phyloP scores from a whole-genome alignment of 495 filamentous ascomycete genomes.

The Annulohypoxylon moriforme region DNA sequence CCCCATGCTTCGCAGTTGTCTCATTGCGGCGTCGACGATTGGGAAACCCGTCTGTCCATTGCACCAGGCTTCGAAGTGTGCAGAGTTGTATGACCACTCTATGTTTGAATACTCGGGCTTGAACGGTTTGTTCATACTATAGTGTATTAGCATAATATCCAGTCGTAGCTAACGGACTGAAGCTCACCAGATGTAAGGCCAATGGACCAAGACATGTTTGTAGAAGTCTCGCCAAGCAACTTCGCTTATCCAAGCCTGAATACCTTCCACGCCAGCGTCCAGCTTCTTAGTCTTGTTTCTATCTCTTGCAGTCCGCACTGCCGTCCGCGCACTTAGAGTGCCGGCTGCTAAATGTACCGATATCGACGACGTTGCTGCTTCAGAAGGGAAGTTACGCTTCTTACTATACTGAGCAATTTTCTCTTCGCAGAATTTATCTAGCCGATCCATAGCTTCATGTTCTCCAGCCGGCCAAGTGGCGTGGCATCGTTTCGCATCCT shows the following conservation, averaged over 20 bases:
- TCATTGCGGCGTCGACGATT: conserved; percentile 93
- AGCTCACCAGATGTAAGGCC: conserved; percentile 86
- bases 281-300: conserved; percentile 76
- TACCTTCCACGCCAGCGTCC: conserved; percentile 74
- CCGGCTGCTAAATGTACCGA: conserved; percentile 84
- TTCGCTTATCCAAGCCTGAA: conserved; percentile 84
- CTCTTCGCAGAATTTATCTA: conserved; percentile 77
- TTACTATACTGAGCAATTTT: conserved; percentile 71
- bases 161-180: neutral
- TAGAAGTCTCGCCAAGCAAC: conserved; percentile 96
- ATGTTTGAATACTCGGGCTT: conserved; percentile 88
- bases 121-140: conserved; percentile 92
- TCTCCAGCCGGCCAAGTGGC: conserved; percentile 84
- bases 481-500: conserved; percentile 67
- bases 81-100: conserved; percentile 78
- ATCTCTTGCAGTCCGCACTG: conserved; percentile 72
- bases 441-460: conserved; percentile 72
- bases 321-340: conserved; percentile 80
- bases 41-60: conserved; percentile 84
- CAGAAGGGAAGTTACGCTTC: conserved; percentile 69
- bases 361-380: conserved; percentile 74
- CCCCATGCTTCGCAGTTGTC: conserved; percentile 74
- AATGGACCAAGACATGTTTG: conserved; percentile 84
- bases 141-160: conserved; percentile 1
- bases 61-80: conserved; percentile 79